Base-by-base conservation (phyloP, 306 rosid species). In the Cucumis cinereus region DNA sequence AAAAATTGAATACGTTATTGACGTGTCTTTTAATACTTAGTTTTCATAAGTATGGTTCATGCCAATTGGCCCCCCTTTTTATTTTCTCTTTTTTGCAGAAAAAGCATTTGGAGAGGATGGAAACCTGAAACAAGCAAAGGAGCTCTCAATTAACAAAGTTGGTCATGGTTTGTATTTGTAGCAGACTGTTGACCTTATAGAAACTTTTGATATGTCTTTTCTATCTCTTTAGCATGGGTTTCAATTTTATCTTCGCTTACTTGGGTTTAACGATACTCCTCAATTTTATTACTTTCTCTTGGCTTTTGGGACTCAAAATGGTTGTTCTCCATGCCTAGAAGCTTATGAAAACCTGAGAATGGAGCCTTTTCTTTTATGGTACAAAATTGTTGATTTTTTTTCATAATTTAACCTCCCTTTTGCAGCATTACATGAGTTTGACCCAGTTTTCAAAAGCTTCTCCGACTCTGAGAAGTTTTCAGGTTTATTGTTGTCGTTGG, bases 31-130 rank as follows among this genome's bases (percentile, higher is more conserved):
- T 20, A 40, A 8, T 67, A 67, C n/a, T 12, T 6, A 9, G 10
- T 17, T 22, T 69, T 62, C 58, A 57, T 62, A 62, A 35, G 22
- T 64, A 10, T 69, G 36, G 14, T 60, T 64, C 43, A 52, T 85
- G 73, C 79, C 72, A 76, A 79, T 43, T 47, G 40, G 11, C 43
- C 43, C 13, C 35, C 11, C 6, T 30, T 62, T 61, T 13, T 14
- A 38, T 56, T 69, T 8, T 57, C 69, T 73, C 2, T 60, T 53
- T 76, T 80, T 83, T 77, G 77, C 84, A 94, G 99, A 92, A 84
- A 94, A 92, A 85, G 99, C 99, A 54, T 92, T 90, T 86, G 89
- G 85, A 67, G 90, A 82, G 78, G 95, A 92, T 85, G 99, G 97
- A 77, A 82, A 78, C 53, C 85, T 94, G 59, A 90, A 83, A 87